Percentiles rank a stretch among this genome's conserved stretches.
These are phyloP conservation scores for Carex cristatella DNA, from an alignment of 176 grass and related monocot genomes.

Conservation along the genomic window DNA sequence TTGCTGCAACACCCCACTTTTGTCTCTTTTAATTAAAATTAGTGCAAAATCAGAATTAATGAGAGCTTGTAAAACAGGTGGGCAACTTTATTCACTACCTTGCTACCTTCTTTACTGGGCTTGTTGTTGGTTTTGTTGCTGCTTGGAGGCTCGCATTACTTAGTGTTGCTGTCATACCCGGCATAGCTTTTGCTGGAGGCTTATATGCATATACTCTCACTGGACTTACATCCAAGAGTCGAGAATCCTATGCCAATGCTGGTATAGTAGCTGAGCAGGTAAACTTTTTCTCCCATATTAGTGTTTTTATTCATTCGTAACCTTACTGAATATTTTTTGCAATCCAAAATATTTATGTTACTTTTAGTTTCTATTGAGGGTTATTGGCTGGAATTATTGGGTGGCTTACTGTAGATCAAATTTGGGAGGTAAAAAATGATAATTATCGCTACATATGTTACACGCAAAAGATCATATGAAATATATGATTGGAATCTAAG, in stretches of 20 bases:
- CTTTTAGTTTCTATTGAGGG: neutral
- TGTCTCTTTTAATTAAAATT: neutral
- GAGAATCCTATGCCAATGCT: conserved; percentile 93
- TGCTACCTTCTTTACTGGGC: conserved; percentile 79
- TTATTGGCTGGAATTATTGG: neutral
- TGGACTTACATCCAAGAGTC: conserved; percentile 85
- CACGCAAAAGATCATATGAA: neutral
- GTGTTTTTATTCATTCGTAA: too few species aligned
- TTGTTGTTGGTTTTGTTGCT: conserved; percentile 80
- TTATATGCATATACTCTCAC: conserved; percentile 96
- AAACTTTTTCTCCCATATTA: neutral
- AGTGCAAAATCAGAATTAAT: conserved; percentile 1
- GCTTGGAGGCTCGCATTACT: conserved; percentile 91
- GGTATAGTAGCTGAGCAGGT: conserved; percentile 91
- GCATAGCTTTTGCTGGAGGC: conserved; percentile 97
- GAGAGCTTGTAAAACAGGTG: conserved; percentile 26
- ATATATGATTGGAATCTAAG: conserved; percentile 10
- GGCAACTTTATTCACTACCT: conserved; percentile 98
- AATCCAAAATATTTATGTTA: neutral
- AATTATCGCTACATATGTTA: neutral
- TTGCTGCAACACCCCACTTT: neutral
- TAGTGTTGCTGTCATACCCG: conserved; percentile 86
- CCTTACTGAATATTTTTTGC: neutral
- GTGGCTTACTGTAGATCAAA: neutral
- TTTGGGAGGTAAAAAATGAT: neutral